Evolutionary conservation across 2,329 filamentous ascomycete genomes (phyloP), one percentile per base, ranked within the genome.

Genomic region (Penicillium sp.): DNA sequence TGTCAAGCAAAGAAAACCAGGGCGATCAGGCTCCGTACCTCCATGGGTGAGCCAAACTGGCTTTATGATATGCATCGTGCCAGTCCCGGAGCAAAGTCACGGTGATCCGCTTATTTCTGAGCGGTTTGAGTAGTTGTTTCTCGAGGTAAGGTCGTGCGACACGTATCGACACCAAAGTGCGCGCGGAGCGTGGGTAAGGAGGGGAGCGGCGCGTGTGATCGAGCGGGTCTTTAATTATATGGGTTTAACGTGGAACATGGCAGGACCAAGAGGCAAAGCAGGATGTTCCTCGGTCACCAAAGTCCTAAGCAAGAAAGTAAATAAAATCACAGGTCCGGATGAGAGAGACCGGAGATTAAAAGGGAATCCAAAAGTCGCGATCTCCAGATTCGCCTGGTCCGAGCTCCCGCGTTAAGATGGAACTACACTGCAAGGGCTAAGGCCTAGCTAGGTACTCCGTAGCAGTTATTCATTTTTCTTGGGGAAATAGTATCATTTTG

Each of bases 11-110:
- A 45, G 54, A 40, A 52, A 35, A 35, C 29, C 50, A 56, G 48
- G 51, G 32, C 21, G 45, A 50, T 35, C 10, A 32, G 23, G 27
- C 32, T 52, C 47, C 58, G 60, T 78, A 89, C 88, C 92, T 77
- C 90, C 91, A 79, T 97, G 93, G 73, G 89, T 93, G 68, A 97
- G 86, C 92, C 93, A 97, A 72, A 89, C 86, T 65, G 93, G 93
- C 84, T 95, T 96, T 75, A 95, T 90, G 77, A 97, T 85, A 79
- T 86, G 87, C 89, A 93, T 92, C 63, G 64, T 65, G 59, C 59
- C 50, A 39, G 39, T 21, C 34, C 29, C 38, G 27, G 52, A 49
- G 50, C 53, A 46, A 34, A 27, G 3, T 41, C 35, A 50, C 52
- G 41, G 35, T 52, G 49, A 40, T 58, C 50, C 41, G 16, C 10